Conservation (phyloP, 1,139 yeast genomes). For the Kurtzmaniella quercitrusa region DNA sequence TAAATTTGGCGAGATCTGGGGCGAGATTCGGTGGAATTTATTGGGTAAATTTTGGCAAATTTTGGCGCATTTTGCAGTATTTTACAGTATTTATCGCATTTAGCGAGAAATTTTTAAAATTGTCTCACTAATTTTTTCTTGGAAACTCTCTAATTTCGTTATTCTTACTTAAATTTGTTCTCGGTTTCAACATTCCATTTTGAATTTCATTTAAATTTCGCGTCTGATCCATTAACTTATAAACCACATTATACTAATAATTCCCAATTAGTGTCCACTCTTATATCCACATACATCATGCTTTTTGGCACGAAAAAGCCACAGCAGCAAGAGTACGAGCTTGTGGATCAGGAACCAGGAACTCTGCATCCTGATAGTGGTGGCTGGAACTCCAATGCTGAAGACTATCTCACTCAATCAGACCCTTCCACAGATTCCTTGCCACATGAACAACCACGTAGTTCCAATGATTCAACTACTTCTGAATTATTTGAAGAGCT, state of each 20-base stretch:
- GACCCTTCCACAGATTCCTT: constrained; percentile 8
- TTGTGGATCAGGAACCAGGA: constrained; percentile 6
- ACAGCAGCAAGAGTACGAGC: constrained; percentile 6
- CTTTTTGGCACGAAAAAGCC: background rate
- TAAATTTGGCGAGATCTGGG: no score
- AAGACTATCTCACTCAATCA: background rate
- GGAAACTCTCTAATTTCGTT: no score
- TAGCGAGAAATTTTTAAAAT: no score
- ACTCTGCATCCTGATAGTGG: background rate
- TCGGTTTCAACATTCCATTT: background rate
- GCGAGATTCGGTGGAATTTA: no score
- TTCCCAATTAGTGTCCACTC: no score
- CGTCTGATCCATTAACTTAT: background rate
- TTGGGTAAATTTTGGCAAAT: no score
- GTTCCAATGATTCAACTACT: constrained; percentile 14
- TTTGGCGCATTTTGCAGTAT: no score
- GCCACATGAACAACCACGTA: background rate
- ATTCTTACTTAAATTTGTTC: no score
- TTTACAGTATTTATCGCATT: no score
- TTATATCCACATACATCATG: background rate
- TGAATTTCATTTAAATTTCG: background rate
- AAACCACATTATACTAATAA: background rate
- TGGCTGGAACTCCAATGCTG: background rate
- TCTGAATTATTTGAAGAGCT: constrained; percentile 31
- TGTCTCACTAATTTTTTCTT: no score